A percentile compares a stretch with the other conserved stretches of the same genome.
These are phyloP conservation scores for Herpotrichia juniperi DNA, from an alignment of 2,329 filamentous ascomycete species.

Conservation along the genomic window DNA sequence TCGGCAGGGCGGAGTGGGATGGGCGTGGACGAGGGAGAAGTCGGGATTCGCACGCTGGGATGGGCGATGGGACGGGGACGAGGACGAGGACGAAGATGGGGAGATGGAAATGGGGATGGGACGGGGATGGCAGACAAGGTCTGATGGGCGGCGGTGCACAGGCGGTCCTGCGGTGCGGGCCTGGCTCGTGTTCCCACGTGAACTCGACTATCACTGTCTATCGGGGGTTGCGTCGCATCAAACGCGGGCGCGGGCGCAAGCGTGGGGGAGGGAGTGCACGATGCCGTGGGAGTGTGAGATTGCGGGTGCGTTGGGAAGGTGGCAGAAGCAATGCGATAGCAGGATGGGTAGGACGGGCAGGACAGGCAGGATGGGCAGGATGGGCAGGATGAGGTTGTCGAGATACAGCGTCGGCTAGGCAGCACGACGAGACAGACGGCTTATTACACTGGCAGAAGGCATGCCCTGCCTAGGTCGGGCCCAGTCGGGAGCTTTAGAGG, in stretches of 20 bases:
- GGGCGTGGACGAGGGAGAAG: neutral
- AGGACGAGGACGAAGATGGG: neutral
- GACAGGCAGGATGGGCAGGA: neutral
- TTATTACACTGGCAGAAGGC: too few relatives aligned
- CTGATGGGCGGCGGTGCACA: neutral
- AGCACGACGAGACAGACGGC: neutral
- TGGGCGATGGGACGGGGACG: neutral
- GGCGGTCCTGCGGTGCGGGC: slow-evolving; percentile 4
- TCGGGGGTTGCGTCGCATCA: neutral
- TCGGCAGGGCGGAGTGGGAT: neutral
- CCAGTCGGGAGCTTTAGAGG: too few relatives aligned
- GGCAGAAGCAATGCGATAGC: neutral
- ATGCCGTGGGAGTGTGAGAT: slow-evolving; percentile 1
- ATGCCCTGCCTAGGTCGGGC: too few relatives aligned
- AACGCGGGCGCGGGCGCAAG: slow-evolving; percentile 1
- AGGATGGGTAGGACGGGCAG: neutral
- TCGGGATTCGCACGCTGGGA: neutral
- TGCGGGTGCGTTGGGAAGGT: neutral
- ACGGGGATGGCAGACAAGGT: neutral
- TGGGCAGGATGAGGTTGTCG: neutral
- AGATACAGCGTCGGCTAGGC: neutral
- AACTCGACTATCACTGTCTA: slow-evolving; percentile 13
- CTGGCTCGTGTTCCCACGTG: slow-evolving; percentile 36
- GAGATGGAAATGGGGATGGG: neutral
- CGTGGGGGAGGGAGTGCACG: slow-evolving; percentile 3